Conservation (phyloP, 2,329 filamentous ascomycete genomes). For the Pseudogymnoascus sp. region DNA sequence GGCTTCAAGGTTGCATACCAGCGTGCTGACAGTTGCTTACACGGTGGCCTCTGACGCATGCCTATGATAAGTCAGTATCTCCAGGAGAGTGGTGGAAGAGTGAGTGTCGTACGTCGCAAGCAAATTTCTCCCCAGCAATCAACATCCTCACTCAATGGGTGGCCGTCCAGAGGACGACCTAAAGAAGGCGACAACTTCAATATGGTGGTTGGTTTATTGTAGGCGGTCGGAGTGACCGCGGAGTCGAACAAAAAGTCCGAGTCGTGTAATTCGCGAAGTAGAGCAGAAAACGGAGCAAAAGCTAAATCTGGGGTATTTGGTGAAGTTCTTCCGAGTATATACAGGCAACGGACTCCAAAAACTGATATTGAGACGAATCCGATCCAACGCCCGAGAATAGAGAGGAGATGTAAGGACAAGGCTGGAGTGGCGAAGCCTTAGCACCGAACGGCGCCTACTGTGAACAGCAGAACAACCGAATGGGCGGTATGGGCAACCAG, state of each 20-base stretch:
- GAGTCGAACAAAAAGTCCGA: conserved; percentile 11
- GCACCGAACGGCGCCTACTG: conserved; percentile 20
- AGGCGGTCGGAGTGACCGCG: conserved; percentile 17
- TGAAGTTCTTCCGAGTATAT: conserved; percentile 13
- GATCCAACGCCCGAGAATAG: conserved; percentile 6
- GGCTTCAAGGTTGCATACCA: conserved; percentile 53
- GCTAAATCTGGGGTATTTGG: conserved; percentile 15
- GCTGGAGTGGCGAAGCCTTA: conserved; percentile 20
- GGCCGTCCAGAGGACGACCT: conserved; percentile 22
- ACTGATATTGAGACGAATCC: conserved; percentile 8
- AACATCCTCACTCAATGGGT: conserved; percentile 49
- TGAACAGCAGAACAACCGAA: conserved; percentile 19
- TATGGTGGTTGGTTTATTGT: conserved; percentile 18
- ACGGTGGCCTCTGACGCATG: conserved; percentile 90
- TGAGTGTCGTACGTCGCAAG: conserved; percentile 64
- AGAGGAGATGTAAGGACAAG: conserved; percentile 23
- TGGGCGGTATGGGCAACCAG: conserved; percentile 20
- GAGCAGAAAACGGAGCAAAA: conserved; percentile 9
- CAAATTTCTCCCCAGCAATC: conserved; percentile 93
- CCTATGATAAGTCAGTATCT: conserved; percentile 13
- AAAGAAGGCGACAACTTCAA: conserved; percentile 19
- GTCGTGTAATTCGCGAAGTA: conserved; percentile 15
- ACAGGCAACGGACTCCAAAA: conserved; percentile 8
- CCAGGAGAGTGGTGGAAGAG: background rate
- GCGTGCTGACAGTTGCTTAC: conserved; percentile 97